A percentile compares a stretch with the other conserved stretches of the same genome.
Conservation (phyloP, 768 basidiomycete genomes). For the Baorangia bicolor region DNA sequence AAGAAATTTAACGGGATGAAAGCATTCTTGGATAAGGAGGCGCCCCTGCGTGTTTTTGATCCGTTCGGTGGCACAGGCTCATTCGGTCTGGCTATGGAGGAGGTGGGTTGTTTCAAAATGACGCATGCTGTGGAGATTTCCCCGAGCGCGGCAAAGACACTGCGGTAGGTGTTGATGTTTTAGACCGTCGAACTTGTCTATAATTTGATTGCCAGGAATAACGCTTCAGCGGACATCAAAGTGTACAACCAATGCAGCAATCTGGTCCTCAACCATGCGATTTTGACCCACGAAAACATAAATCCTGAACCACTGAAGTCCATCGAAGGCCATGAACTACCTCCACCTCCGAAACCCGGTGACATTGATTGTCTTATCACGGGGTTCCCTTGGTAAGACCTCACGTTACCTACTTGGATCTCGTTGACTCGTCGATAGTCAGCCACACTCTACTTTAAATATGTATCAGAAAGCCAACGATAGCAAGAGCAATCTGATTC, state of each 20-base stretch:
- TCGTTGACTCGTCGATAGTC: conserved; percentile 43
- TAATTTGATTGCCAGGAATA: conserved; percentile 33
- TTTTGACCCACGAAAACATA: conserved; percentile 50
- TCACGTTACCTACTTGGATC: background rate
- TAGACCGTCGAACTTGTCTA: background rate
- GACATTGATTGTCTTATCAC: conserved; percentile 62
- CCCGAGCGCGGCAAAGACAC: conserved; percentile 71
- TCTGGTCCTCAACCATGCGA: conserved; percentile 52
- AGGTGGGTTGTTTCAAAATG: conserved; percentile 53
- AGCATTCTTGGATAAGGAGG: conserved; percentile 29
- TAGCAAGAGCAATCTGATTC: conserved; percentile 63
- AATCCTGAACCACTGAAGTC: conserved; percentile 38
- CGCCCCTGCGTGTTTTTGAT: conserved; percentile 37
- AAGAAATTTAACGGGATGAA: conserved; percentile 33
- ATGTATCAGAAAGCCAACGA: conserved; percentile 70
- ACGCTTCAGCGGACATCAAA: conserved; percentile 49
- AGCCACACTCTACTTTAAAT: conserved; percentile 71
- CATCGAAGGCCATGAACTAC: conserved; percentile 40
- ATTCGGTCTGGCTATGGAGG: conserved; percentile 58
- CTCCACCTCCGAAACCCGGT: conserved; percentile 47
- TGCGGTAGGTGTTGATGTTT: conserved; percentile 43
- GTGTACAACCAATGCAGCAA: conserved; percentile 78
- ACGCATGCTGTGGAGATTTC: conserved; percentile 70
- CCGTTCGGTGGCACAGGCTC: conserved; percentile 54
- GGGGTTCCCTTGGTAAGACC: conserved; percentile 74